A percentile compares a stretch with the other conserved stretches of the same genome.
Conservation (phyloP, 345 rosid genomes). For the Geranium rotundifolium region DNA sequence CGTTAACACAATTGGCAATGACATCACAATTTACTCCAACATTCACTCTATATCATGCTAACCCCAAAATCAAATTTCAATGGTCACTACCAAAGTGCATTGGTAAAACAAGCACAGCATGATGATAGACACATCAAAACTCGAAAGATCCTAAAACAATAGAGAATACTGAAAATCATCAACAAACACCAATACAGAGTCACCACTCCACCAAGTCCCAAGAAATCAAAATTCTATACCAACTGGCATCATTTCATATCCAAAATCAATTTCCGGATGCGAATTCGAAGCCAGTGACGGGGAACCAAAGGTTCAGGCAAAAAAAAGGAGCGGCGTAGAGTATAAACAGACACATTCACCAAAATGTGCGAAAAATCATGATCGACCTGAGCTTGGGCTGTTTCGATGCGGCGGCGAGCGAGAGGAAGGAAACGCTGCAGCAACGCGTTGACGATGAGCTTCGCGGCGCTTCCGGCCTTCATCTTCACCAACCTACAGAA, state of each 20-base stretch:
- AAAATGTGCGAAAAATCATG: slow-evolving; percentile 6
- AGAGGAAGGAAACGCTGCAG: slow-evolving; percentile 95
- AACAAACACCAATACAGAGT: background rate
- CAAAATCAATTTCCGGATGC: background rate
- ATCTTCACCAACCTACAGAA: slow-evolving; percentile 15
- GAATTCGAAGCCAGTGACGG: background rate
- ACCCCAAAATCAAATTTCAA: background rate
- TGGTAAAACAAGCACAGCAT: background rate
- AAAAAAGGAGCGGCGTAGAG: too few relatives aligned
- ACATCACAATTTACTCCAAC: background rate
- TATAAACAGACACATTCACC: too few relatives aligned
- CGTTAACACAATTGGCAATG: background rate
- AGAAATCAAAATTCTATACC: background rate
- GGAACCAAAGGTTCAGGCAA: too few relatives aligned
- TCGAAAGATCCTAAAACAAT: too few relatives aligned
- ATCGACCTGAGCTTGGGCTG: slow-evolving; percentile 93
- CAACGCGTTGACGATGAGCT: slow-evolving; percentile 87
- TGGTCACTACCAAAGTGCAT: background rate
- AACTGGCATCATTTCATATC: background rate
- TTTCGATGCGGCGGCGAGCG: slow-evolving; percentile 91
- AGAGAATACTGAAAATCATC: background rate
- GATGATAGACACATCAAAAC: too few relatives aligned
- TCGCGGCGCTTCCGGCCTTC: slow-evolving; percentile 94
- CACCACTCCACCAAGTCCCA: too few relatives aligned
- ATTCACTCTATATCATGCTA: background rate